Conservation (phyloP, 2,329 filamentous ascomycete genomes). For the Diaporthe destruens region DNA sequence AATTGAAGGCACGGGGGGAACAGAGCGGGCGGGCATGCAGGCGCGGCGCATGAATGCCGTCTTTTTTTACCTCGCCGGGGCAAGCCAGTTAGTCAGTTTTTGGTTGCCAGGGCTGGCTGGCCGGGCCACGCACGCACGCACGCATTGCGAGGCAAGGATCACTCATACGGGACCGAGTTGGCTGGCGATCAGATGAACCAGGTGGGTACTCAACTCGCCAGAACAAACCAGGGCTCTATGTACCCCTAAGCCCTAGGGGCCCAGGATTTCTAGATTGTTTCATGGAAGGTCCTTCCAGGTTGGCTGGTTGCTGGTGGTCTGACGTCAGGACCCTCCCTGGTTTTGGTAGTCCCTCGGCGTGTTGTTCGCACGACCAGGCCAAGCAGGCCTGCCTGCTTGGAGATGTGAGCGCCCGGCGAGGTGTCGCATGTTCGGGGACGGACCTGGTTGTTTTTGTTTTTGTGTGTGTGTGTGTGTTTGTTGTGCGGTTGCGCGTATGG, state of each 20-base stretch:
- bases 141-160: too few species aligned
- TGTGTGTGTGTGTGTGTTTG: not conserved
- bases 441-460: not conserved
- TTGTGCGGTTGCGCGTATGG: not conserved
- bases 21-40: too few species aligned
- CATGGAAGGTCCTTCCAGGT: not conserved
- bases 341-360: too few species aligned
- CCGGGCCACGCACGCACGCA: too few species aligned
- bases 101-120: too few species aligned
- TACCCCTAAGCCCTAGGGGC: not conserved
- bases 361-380: not conserved
- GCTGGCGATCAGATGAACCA: conserved; percentile 30
- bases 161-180: not conserved
- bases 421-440: not conserved
- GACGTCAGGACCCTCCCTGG: conserved; percentile 4
- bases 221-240: not conserved
- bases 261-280: not conserved
- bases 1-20: too few species aligned
- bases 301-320: not conserved
- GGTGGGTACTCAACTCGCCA: not conserved
- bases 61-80: not conserved
- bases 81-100: too few species aligned
- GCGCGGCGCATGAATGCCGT: conserved; percentile 16
- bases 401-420: not conserved
- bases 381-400: conserved; percentile 1